Conservation (phyloP, 129 eudicot species). For the Centaurea solstitialis region DNA sequence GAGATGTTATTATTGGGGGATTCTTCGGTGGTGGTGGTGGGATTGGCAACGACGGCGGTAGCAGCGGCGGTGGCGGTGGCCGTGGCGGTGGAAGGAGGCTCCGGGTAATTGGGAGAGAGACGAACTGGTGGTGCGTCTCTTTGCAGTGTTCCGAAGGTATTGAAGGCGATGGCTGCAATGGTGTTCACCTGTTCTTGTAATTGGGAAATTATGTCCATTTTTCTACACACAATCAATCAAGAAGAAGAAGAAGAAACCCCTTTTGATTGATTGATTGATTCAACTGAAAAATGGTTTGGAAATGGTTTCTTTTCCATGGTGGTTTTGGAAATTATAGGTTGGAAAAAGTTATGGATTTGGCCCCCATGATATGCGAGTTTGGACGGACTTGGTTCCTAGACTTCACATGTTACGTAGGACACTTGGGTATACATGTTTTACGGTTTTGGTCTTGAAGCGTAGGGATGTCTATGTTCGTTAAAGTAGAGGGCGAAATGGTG, state of each 20-base stretch:
- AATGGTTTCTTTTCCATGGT: too few species aligned
- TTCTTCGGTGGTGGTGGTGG: conserved; percentile 36
- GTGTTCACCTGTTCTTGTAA: conserved; percentile 63
- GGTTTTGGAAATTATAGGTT: too few species aligned
- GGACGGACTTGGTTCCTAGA: too few species aligned
- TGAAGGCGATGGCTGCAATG: conserved; percentile 59
- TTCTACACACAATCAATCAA: neutral
- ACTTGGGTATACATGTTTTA: too few species aligned
- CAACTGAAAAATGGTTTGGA: too few species aligned
- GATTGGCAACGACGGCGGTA: conserved; percentile 27
- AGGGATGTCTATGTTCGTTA: too few species aligned
- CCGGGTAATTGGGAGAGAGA: conserved; percentile 68
- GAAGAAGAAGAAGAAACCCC: too few species aligned
- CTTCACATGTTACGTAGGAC: too few species aligned
- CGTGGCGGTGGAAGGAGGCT: conserved; percentile 48
- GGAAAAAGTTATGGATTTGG: too few species aligned
- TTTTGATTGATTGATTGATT: neutral
- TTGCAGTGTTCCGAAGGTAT: conserved; percentile 72
- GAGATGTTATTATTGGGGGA: conserved; percentile 37
- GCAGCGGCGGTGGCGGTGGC: conserved; percentile 29
- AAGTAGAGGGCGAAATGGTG: too few species aligned
- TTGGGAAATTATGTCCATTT: conserved; percentile 68
- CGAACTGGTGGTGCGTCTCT: conserved; percentile 81
- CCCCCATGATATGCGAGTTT: too few species aligned
- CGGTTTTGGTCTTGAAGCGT: too few species aligned